Evolutionary conservation across 768 basidiomycete species (phyloP).

Genomic region (Suillus brevipes): DNA sequence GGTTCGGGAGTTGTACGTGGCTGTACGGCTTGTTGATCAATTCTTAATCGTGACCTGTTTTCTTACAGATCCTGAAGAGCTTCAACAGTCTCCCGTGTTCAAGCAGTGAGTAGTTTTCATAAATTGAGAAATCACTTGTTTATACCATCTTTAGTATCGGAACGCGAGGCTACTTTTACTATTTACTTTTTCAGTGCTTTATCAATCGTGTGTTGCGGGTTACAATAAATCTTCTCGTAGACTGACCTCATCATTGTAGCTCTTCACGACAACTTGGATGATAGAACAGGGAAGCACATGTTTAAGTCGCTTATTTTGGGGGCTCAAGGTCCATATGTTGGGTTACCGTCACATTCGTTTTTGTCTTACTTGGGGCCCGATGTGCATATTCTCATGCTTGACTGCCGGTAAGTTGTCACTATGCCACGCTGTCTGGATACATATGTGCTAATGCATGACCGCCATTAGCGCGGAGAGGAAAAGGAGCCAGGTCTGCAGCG

Average conservation of each 20-base stretch:
- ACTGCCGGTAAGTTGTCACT: conserved; percentile 63
- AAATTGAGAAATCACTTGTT: not conserved
- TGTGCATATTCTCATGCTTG: conserved; percentile 70
- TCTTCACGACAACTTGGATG: conserved; percentile 67
- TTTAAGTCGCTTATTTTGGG: conserved; percentile 78
- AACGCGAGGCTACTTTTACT: conserved; percentile 86
- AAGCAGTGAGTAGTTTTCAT: conserved; percentile 43
- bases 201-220: conserved; percentile 57
- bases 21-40: not conserved
- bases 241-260: conserved; percentile 15
- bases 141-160: conserved; percentile 59
- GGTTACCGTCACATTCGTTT: conserved; percentile 80
- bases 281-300: conserved; percentile 58
- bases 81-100: conserved; percentile 75
- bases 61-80: conserved; percentile 71
- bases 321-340: conserved; percentile 72
- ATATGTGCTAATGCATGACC: conserved; percentile 5
- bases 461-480: conserved; percentile 75
- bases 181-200: conserved; percentile 92
- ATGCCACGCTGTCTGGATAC: not conserved
- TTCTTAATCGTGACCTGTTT: conserved; percentile 8
- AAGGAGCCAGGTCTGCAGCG: conserved; percentile 79
- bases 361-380: conserved; percentile 79
- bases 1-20: conserved; percentile 76
- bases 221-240: conserved; percentile 8